Conservation (phyloP, 495 filamentous ascomycete species). For the Aspergillus leporis region DNA sequence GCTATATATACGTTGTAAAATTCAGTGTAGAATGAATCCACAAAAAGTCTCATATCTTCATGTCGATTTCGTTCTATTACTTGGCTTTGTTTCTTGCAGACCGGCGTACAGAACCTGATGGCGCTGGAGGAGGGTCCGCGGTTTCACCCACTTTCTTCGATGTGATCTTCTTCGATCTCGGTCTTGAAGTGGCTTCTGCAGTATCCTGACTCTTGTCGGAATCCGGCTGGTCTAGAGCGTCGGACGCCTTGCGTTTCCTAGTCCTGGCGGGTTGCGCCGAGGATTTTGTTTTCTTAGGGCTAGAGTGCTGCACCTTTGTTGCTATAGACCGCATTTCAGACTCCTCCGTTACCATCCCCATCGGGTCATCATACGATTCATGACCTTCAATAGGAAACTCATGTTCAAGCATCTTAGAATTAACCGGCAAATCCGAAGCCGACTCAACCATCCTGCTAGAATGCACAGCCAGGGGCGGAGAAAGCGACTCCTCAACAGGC, state of each 20-base stretch:
- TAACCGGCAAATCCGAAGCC: slow-evolving; percentile 8
- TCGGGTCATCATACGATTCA: slow-evolving; percentile 18
- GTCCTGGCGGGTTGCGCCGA: slow-evolving; percentile 23
- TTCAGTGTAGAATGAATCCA: neutral
- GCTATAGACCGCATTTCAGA: slow-evolving; percentile 10
- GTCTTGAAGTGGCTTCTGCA: slow-evolving; percentile 3
- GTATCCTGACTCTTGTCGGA: slow-evolving; percentile 13
- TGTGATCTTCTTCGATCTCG: slow-evolving; percentile 33
- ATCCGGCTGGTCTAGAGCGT: slow-evolving; percentile 18
- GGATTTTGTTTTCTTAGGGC: too few relatives aligned
- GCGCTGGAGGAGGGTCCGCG: slow-evolving; percentile 8
- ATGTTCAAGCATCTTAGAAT: slow-evolving; percentile 15
- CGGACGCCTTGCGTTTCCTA: slow-evolving; percentile 42
- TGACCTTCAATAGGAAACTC: slow-evolving; percentile 23
- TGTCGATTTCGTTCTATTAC: slow-evolving; percentile 12
- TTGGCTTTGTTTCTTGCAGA: slow-evolving; percentile 31
- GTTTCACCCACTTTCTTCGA: slow-evolving; percentile 24
- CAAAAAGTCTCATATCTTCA: slow-evolving; percentile 4
- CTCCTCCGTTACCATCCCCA: slow-evolving; percentile 18
- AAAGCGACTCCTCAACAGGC: neutral
- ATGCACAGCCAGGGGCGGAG: slow-evolving; percentile 11
- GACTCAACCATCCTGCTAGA: slow-evolving; percentile 8
- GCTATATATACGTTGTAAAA: slow-evolving; percentile 1
- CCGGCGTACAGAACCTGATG: slow-evolving; percentile 32
- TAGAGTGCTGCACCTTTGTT: neutral